Evolutionary conservation across 108 stramenopile species (phyloP).

Genomic region (Fragilariopsis cylindrus): DNA sequence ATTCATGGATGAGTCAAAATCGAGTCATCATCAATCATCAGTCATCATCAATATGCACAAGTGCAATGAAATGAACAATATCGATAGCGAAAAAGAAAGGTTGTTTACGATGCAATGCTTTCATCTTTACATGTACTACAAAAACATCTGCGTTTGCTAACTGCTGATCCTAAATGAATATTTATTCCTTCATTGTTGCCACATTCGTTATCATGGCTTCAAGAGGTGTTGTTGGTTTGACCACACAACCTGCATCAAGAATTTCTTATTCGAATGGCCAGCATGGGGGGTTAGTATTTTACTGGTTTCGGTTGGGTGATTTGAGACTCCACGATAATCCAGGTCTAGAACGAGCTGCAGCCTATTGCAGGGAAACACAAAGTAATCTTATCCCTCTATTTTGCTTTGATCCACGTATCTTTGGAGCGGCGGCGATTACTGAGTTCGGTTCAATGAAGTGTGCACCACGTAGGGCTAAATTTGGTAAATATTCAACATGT

Average conservation of each 20-base stretch:
- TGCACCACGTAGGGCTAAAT: slow-evolving; percentile 72
- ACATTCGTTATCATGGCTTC: slow-evolving; percentile 7
- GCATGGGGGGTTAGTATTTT: slow-evolving; percentile 30
- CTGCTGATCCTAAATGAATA: too few relatives aligned
- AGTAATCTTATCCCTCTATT: slow-evolving; percentile 61
- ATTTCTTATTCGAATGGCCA: neutral
- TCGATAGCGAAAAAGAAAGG: neutral
- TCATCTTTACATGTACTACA: too few relatives aligned
- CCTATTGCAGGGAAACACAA: slow-evolving; percentile 30
- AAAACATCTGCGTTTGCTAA: too few relatives aligned
- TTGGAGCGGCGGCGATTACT: slow-evolving; percentile 49
- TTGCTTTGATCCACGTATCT: slow-evolving; percentile 79
- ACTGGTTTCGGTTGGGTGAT: slow-evolving; percentile 79
- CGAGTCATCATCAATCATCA: too few relatives aligned
- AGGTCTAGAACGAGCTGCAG: slow-evolving; percentile 47
- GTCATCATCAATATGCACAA: too few relatives aligned
- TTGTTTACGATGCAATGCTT: too few relatives aligned
- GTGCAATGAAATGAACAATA: neutral
- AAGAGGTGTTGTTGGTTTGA: slow-evolving; percentile 11
- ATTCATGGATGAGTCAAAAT: too few relatives aligned
- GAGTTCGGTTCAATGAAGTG: slow-evolving; percentile 64
- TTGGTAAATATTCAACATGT: slow-evolving; percentile 17
- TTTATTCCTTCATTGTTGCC: neutral
- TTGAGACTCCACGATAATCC: slow-evolving; percentile 86
- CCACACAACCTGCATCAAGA: slow-evolving; percentile 13